Percentiles rank a stretch among this genome's conserved stretches.
These are phyloP conservation scores for Neurospora crassa DNA, from an alignment of 2,329 filamentous ascomycete genomes.

Conservation along the genomic window DNA sequence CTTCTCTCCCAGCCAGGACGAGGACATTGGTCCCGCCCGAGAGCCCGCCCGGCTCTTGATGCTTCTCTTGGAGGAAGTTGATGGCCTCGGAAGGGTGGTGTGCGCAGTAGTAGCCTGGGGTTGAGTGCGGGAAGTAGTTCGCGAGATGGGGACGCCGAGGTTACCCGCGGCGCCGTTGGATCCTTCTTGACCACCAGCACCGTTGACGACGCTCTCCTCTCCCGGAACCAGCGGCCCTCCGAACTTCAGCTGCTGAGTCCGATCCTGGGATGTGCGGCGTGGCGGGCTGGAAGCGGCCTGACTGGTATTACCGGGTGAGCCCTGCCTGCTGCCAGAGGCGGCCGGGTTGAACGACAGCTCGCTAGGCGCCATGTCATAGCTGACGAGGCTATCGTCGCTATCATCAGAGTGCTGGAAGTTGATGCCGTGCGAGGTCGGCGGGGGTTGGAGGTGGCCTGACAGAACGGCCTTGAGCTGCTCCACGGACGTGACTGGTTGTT, in stretches of 20 bases:
- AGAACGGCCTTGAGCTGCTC: conserved; percentile 55
- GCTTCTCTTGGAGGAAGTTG: conserved; percentile 23
- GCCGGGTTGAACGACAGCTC: conserved; percentile 51
- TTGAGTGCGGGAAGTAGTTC: conserved; percentile 5
- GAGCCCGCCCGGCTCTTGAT: conserved; percentile 34
- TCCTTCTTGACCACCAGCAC: neutral
- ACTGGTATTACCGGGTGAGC: neutral
- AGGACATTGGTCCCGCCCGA: conserved; percentile 23
- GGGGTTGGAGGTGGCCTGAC: conserved; percentile 35
- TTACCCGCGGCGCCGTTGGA: neutral
- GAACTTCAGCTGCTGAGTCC: neutral
- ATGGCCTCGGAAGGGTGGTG: conserved; percentile 10
- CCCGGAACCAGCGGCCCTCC: neutral
- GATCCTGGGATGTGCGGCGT: neutral
- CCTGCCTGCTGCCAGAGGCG: conserved; percentile 12
- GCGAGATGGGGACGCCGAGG: neutral
- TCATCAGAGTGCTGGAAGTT: conserved; percentile 27
- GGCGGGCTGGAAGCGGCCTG: neutral
- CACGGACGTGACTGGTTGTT: conserved; percentile 47
- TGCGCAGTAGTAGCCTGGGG: conserved; percentile 9
- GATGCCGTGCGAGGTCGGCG: conserved; percentile 29
- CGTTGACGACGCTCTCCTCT: neutral
- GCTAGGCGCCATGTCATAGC: conserved; percentile 58
- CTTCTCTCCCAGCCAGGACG: conserved; percentile 25
- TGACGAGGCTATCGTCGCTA: conserved; percentile 60